phyloP scores from a whole-genome alignment of 345 rosid species.

The Populus pruinosa region DNA sequence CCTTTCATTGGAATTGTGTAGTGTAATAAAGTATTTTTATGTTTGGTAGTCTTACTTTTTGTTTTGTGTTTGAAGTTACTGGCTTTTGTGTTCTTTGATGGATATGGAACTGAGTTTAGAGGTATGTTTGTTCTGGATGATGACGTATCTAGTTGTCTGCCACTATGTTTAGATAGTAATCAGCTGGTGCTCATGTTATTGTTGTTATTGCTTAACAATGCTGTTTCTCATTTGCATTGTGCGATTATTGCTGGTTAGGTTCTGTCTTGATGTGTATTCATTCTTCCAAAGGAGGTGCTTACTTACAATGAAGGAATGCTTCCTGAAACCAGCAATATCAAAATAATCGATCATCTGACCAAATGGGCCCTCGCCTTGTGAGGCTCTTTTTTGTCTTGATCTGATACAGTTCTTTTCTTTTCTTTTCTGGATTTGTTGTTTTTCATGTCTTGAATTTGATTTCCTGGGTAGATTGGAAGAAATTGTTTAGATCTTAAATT shows the following conservation, averaged over 20 bases:
- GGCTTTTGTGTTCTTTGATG: neutral
- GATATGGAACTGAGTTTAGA: neutral
- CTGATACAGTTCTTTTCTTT: neutral
- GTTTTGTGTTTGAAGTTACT: neutral
- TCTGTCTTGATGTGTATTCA: slow-evolving; percentile 23
- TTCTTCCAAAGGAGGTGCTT: slow-evolving; percentile 7
- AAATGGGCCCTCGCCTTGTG: slow-evolving; percentile 10
- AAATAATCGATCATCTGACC: slow-evolving; percentile 22
- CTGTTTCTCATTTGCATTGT: neutral
- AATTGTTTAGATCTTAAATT: neutral
- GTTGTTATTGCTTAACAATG: neutral
- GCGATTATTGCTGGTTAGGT: slow-evolving; percentile 25
- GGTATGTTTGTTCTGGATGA: neutral
- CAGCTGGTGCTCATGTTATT: neutral
- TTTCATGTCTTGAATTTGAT: neutral
- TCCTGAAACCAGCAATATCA: slow-evolving; percentile 28
- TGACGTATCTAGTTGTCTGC: neutral
- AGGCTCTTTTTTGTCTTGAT: slow-evolving; percentile 30
- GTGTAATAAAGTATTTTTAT: neutral
- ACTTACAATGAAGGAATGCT: slow-evolving; percentile 30
- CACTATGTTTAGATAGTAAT: neutral
- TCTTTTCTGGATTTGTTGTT: neutral
- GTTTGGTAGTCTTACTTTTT: too few species aligned
- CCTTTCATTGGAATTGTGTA: neutral
- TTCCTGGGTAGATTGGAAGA: neutral